Percentiles rank a stretch among this genome's conserved stretches.
These are phyloP conservation scores for Eucalyptus microcorys DNA, from an alignment of 345 rosid genomes.

Conservation along the genomic window DNA sequence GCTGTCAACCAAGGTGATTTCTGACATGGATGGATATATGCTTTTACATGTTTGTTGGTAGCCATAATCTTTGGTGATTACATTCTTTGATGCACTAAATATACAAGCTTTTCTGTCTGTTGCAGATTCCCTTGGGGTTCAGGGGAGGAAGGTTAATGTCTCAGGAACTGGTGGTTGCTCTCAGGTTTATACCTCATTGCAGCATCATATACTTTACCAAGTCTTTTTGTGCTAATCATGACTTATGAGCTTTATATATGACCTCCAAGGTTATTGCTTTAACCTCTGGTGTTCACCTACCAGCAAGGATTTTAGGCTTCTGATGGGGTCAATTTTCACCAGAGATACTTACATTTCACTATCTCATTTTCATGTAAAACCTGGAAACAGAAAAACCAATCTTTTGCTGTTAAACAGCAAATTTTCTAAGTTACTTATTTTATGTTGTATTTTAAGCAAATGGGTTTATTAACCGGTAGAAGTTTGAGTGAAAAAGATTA, in stretches of 20 bases:
- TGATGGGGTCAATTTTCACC: background rate
- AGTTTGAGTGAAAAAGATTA: background rate
- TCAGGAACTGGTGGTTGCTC: conserved; percentile 51
- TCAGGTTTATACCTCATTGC: conserved; percentile 38
- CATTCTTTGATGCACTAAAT: background rate
- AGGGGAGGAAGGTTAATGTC: conserved; percentile 72
- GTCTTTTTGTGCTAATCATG: background rate
- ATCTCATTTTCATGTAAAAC: background rate
- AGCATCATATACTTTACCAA: background rate
- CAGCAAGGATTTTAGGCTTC: background rate
- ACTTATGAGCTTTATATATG: background rate
- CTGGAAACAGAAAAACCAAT: background rate
- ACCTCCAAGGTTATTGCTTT: background rate
- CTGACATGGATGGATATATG: background rate
- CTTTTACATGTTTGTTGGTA: background rate
- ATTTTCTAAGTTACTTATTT: background rate
- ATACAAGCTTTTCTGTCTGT: background rate
- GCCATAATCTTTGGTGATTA: background rate
- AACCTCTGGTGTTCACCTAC: background rate
- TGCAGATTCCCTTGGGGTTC: conserved; percentile 92
- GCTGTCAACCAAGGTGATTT: conserved; percentile 84
- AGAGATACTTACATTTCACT: background rate
- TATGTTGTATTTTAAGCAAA: background rate
- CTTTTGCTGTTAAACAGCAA: background rate
- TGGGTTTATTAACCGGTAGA: background rate